These are phyloP conservation scores for Rosa rugosa DNA, from an alignment of 306 rosid species.

Conservation along the genomic window DNA sequence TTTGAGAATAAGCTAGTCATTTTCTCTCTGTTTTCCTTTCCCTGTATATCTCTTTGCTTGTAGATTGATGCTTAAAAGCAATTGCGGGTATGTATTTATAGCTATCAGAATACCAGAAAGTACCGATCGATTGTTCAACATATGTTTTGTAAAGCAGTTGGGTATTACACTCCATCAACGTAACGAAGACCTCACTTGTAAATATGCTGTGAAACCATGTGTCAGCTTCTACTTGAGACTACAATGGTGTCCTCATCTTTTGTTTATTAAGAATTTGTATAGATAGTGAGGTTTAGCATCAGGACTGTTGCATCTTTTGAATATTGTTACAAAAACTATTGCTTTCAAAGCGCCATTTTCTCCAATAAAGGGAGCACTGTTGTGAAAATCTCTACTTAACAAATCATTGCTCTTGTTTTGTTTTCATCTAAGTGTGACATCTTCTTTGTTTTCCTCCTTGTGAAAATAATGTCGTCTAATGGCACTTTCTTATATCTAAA, in stretches of 20 bases:
- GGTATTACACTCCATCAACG: background rate
- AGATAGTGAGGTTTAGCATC: background rate
- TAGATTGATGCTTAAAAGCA: background rate
- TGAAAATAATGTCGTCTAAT: background rate
- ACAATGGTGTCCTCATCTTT: background rate
- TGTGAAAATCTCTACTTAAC: too few relatives aligned
- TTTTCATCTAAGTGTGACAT: background rate
- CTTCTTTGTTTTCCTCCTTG: background rate
- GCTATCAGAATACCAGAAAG: background rate
- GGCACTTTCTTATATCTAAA: too few relatives aligned
- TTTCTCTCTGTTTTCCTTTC: background rate
- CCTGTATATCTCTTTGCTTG: background rate
- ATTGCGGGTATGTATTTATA: background rate
- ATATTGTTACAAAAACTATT: background rate
- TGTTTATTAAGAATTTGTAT: too few relatives aligned
- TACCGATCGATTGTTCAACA: background rate
- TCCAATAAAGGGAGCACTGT: too few relatives aligned
- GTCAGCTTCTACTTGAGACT: background rate
- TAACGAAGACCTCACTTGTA: background rate
- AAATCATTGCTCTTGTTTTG: background rate
- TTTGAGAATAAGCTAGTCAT: background rate
- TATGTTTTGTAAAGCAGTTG: background rate
- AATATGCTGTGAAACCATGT: background rate
- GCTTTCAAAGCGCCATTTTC: background rate
- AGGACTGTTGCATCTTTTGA: background rate